Conservation (phyloP, 2,329 filamentous ascomycete species). For the Calonectria crousiana region DNA sequence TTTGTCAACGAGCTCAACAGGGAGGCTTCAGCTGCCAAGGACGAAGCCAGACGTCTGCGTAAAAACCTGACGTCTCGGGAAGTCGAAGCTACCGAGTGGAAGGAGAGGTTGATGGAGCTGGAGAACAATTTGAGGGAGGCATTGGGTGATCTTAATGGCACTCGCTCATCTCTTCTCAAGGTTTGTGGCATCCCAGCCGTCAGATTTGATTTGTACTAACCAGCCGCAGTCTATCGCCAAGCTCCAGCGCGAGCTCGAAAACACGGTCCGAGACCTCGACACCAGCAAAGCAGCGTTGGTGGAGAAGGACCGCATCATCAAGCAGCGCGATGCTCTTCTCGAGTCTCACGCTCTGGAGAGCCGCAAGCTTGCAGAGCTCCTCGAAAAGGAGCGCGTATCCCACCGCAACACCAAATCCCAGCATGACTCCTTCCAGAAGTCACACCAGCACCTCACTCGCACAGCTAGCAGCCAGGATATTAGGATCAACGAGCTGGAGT, state of each 20-base stretch:
- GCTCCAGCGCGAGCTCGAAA: slow-evolving; percentile 88
- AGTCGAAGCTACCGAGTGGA: slow-evolving; percentile 91
- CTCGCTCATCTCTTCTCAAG: slow-evolving; percentile 85
- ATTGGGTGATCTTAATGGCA: slow-evolving; percentile 88
- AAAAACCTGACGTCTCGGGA: slow-evolving; percentile 87
- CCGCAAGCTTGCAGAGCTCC: slow-evolving; percentile 84
- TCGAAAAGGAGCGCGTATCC: slow-evolving; percentile 89
- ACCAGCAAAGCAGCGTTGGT: slow-evolving; percentile 79
- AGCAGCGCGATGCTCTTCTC: slow-evolving; percentile 87
- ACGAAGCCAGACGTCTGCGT: slow-evolving; percentile 84
- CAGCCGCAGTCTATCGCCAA: slow-evolving; percentile 80
- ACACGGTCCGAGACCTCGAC: slow-evolving; percentile 85
- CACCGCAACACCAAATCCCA: slow-evolving; percentile 89
- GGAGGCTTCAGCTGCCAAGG: slow-evolving; percentile 84
- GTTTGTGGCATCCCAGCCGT: slow-evolving; percentile 55
- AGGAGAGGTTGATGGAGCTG: slow-evolving; percentile 88
- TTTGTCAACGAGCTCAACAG: slow-evolving; percentile 92
- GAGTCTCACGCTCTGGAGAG: slow-evolving; percentile 91
- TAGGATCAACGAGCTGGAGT: slow-evolving; percentile 87
- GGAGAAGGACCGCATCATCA: slow-evolving; percentile 93
- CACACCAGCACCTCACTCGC: slow-evolving; percentile 86
- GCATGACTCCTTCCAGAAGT: slow-evolving; percentile 89
- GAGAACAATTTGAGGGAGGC: slow-evolving; percentile 90
- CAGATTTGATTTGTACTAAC: slow-evolving; percentile 29
- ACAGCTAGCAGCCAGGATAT: slow-evolving; percentile 88